Percentiles rank a stretch among this genome's conserved stretches.
Conservation (phyloP, 768 basidiomycete genomes). For the Leccinellum rugosiceps region DNA sequence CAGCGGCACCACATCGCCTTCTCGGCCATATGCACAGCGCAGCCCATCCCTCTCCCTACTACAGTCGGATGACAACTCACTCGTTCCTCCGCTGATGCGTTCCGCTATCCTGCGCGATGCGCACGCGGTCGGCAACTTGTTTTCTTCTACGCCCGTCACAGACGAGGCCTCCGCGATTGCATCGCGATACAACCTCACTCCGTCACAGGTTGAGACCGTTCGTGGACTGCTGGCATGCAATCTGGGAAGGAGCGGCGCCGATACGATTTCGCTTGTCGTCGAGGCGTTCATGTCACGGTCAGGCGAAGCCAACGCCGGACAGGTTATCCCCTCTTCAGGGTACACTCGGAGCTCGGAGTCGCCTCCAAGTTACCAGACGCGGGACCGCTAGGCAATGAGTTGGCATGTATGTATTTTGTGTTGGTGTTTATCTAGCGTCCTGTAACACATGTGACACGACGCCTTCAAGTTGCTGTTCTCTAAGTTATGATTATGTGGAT, state of each 20-base stretch:
- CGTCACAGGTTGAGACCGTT: constrained; percentile 13
- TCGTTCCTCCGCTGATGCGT: constrained; percentile 6
- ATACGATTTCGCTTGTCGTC: constrained; percentile 16
- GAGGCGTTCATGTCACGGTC: constrained; percentile 7
- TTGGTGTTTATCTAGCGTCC: neutral
- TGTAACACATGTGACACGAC: no score
- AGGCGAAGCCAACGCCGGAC: neutral
- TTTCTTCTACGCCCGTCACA: neutral
- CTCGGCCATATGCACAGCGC: neutral
- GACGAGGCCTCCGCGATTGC: neutral
- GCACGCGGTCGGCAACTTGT: neutral
- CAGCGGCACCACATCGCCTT: neutral
- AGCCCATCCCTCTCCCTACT: neutral
- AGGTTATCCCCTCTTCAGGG: neutral
- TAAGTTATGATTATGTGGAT: no score
- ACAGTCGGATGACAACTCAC: neutral
- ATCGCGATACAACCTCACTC: constrained; percentile 7
- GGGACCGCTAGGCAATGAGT: neutral
- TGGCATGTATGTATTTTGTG: no score
- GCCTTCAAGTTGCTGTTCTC: no score
- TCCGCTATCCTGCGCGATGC: constrained; percentile 15
- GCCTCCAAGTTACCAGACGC: constrained; percentile 22
- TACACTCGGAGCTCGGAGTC: constrained; percentile 2
- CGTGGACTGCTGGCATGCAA: constrained; percentile 5
- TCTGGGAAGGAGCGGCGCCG: neutral